Base-by-base conservation (phyloP, 768 basidiomycete genomes). In the Termitomyces sp. region DNA sequence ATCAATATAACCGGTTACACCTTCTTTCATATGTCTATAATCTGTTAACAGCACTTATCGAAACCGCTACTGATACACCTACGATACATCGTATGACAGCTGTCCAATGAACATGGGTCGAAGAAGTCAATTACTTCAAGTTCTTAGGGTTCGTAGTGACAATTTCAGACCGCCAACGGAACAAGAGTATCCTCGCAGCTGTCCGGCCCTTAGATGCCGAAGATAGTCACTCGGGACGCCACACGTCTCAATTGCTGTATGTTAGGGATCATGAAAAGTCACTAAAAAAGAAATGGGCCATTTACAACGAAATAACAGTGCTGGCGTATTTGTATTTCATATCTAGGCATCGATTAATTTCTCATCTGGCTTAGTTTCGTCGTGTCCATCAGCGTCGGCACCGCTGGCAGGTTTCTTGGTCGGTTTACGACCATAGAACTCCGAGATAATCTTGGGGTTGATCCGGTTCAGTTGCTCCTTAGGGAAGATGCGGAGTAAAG, bases 391-490 rank as follows among this genome's bases (percentile, higher is more conserved):
- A 57, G 70, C 74, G 43, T 72, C 76, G 65, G 72, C 79, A 59
- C 76, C 80, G 69, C 76, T 73, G 54, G 80, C 76, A 57, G 75
- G 67, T 76, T 82, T 87, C 79, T 81, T 87, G 50, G 77, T 80
- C 39, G 83, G 70, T 76, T 95, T 94, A 66, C 94, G 88, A 44
- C 82, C 88, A 67, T 97, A 97, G 72, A 89, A 97, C 73, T 97
- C 94, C 59, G 82, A 83, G 66, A 97, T 88, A 68, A 97, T 95
- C 85, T 93, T 93, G 66, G 94, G 94, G 69, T 86, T 94, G 79
- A 98, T 95, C 67, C 95, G 91, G 78, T 98, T 98, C 63, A 98
- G 82, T 72, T 94, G 91, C 75, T 98, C 96, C 73, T 95, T 94
- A 59, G 97, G 97, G 91, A 98, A 99, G 69, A 96, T 96, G 63